Evolutionary conservation across 768 basidiomycete genomes (phyloP).

Genomic region (Boletus reticulatus): DNA sequence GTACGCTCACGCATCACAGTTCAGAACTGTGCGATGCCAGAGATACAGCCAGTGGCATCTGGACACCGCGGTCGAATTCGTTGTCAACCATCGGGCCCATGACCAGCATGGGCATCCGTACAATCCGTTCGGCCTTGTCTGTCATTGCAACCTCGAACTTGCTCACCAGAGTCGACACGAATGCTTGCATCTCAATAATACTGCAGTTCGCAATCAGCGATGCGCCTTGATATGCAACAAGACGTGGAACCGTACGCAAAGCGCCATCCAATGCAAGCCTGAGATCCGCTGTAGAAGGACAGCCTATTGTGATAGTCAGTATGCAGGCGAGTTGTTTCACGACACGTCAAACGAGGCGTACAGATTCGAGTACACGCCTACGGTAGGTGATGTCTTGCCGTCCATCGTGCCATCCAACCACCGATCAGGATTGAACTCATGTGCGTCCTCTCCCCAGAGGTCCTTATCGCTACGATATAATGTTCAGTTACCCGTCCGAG

Average conservation of each 20-base stretch:
- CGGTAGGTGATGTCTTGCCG: not conserved
- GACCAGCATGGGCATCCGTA: too few species aligned
- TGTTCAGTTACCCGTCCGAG: not conserved
- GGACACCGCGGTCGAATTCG: too few species aligned
- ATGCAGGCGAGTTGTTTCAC: not conserved
- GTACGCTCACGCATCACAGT: too few species aligned
- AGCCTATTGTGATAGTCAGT: conserved; percentile 1
- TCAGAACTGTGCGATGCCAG: too few species aligned
- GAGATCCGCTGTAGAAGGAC: conserved; percentile 15
- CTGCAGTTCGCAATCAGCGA: conserved; percentile 9
- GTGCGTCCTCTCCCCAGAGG: conserved; percentile 23
- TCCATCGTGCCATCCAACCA: not conserved
- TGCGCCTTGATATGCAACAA: not conserved
- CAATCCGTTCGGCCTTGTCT: too few species aligned
- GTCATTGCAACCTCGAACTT: conserved; percentile 46
- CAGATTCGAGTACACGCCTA: conserved; percentile 15
- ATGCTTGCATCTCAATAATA: conserved; percentile 51
- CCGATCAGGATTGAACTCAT: conserved; percentile 9
- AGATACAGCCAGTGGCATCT: too few species aligned
- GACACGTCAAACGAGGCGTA: not conserved
- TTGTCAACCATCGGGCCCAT: too few species aligned
- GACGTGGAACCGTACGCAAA: conserved; percentile 20
- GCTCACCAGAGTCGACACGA: conserved; percentile 50
- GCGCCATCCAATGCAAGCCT: conserved; percentile 27
- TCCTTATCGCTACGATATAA: conserved; percentile 5